Percentiles rank a stretch among this genome's conserved stretches.
phyloP scores from a whole-genome alignment of 2,329 filamentous ascomycete genomes.

The Hortaea werneckii region DNA sequence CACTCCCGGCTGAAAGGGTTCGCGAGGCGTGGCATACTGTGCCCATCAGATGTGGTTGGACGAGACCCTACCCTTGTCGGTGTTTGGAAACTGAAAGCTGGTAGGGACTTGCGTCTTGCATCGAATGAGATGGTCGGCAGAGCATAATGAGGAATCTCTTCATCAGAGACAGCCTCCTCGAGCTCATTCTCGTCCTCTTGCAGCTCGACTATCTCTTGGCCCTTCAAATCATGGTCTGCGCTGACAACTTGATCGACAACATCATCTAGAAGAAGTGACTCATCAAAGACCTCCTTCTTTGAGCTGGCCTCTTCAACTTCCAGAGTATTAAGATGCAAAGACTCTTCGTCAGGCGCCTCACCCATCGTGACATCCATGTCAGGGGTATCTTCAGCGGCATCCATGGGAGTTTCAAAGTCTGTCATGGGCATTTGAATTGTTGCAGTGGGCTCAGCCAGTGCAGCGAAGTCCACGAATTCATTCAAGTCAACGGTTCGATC shows the following conservation, averaged over 20 bases:
- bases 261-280: neutral
- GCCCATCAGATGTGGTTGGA: slow-evolving; percentile 22
- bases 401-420: neutral
- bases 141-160: slow-evolving; percentile 22
- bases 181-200: neutral
- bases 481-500: slow-evolving; percentile 16
- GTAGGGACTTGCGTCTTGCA: slow-evolving; percentile 24
- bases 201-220: neutral
- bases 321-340: neutral
- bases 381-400: neutral
- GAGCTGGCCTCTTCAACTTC: neutral
- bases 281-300: neutral
- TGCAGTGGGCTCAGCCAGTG: slow-evolving; percentile 12
- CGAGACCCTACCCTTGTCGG: slow-evolving; percentile 7
- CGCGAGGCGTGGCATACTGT: slow-evolving; percentile 14
- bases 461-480: slow-evolving; percentile 21
- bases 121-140: slow-evolving; percentile 22
- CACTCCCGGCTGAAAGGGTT: slow-evolving; percentile 13
- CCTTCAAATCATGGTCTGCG: neutral
- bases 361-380: neutral
- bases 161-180: neutral
- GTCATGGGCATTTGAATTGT: slow-evolving; percentile 1
- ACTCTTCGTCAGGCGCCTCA: neutral
- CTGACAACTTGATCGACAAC: neutral
- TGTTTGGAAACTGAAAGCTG: slow-evolving; percentile 13